Evolutionary conservation across 805 yeast species (phyloP).

Genomic region (Millerago galiae): DNA sequence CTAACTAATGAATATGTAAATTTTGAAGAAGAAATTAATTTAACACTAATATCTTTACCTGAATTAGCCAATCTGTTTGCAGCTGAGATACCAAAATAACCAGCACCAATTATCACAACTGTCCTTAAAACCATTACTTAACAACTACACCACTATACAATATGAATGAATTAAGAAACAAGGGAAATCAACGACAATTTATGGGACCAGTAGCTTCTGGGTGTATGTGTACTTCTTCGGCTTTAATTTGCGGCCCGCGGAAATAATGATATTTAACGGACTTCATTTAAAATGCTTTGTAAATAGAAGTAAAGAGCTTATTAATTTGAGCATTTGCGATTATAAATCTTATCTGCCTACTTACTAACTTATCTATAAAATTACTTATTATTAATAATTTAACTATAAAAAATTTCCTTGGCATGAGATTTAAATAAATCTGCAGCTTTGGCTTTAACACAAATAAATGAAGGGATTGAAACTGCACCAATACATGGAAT

Average conservation of each 20-base stretch:
- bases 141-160: too few species aligned
- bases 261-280: too few species aligned
- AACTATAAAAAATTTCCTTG: background rate
- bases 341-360: too few species aligned
- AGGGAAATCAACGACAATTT: too few species aligned
- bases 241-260: too few species aligned
- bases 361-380: background rate
- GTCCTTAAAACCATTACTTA: slow-evolving; percentile 1
- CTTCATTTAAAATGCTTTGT: too few species aligned
- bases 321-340: too few species aligned
- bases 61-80: slow-evolving; percentile 16
- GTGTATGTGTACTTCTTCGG: too few species aligned
- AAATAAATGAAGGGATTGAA: slow-evolving; percentile 16
- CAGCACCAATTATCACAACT: slow-evolving; percentile 20
- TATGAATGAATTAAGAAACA: too few species aligned
- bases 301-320: too few species aligned
- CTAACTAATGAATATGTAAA: slow-evolving; percentile 12
- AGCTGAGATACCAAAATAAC: slow-evolving; percentile 17
- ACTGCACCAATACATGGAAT: slow-evolving; percentile 19
- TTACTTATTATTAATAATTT: background rate
- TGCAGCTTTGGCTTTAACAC: slow-evolving; percentile 16
- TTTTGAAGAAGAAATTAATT: slow-evolving; percentile 12
- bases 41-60: slow-evolving; percentile 4
- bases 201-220: too few species aligned
- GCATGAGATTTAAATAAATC: slow-evolving; percentile 9